These are phyloP conservation scores for Hymenoscyphus occultus DNA, from an alignment of 2,329 filamentous ascomycete genomes.

Conservation along the genomic window DNA sequence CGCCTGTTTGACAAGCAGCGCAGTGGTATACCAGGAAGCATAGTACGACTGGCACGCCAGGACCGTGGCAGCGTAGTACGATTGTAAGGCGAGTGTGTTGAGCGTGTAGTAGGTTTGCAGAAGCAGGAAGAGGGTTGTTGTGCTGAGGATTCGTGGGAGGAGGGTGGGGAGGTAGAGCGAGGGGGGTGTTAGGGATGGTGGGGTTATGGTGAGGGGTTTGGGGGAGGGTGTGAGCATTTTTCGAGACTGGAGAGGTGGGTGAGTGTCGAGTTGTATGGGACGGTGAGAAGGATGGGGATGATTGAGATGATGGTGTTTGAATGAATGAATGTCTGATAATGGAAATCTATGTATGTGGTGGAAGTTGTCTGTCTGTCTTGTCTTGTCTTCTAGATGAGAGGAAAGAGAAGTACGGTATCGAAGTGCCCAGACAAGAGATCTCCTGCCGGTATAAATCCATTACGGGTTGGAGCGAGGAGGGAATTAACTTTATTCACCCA, in stretches of 20 bases:
- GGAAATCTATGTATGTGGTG: too few relatives aligned
- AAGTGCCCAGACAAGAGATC: not conserved
- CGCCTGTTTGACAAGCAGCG: not conserved
- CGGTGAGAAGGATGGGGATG: too few relatives aligned
- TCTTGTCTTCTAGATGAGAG: too few relatives aligned
- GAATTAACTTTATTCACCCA: not conserved
- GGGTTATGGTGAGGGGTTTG: not conserved
- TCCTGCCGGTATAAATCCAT: too few relatives aligned
- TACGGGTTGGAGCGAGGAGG: too few relatives aligned
- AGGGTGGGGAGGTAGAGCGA: slow-evolving; percentile 4
- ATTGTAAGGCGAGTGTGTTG: not conserved
- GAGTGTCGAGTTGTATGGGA: not conserved
- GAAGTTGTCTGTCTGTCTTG: too few relatives aligned
- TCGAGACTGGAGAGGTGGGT: not conserved
- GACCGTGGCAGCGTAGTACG: slow-evolving; percentile 9
- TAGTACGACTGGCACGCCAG: slow-evolving; percentile 10
- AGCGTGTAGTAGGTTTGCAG: not conserved
- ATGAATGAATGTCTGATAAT: too few relatives aligned
- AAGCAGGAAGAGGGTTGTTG: slow-evolving; percentile 20
- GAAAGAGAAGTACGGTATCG: not conserved
- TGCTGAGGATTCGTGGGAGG: slow-evolving; percentile 16
- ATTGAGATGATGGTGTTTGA: too few relatives aligned
- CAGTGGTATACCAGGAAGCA: not conserved
- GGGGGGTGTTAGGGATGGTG: slow-evolving; percentile 7
- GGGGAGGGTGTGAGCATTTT: not conserved